A percentile compares a stretch with the other conserved stretches of the same genome.
Evolutionary conservation across 2,329 filamentous ascomycete genomes (phyloP).

Genomic region (Aureobasidium sp.): DNA sequence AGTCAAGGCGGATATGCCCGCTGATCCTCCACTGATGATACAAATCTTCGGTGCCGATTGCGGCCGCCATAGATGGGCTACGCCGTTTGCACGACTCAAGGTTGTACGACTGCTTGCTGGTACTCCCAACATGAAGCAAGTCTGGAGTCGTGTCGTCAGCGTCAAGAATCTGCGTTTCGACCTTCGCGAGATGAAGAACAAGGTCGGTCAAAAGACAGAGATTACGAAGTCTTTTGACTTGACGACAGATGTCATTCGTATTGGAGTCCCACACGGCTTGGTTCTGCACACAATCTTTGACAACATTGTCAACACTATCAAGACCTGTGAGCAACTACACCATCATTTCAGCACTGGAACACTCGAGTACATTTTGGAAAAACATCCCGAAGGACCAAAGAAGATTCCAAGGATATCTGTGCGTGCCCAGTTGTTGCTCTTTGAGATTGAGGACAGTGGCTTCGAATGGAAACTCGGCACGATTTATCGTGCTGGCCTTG

Average conservation of each 20-base stretch:
- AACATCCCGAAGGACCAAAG: conserved; percentile 78
- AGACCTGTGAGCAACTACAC: conserved; percentile 83
- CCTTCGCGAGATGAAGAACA: conserved; percentile 66
- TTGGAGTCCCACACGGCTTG: conserved; percentile 86
- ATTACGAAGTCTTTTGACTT: conserved; percentile 77
- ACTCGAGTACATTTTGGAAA: conserved; percentile 80
- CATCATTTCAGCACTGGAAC: conserved; percentile 83
- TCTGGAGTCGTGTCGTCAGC: conserved; percentile 82
- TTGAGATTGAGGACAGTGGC: conserved; percentile 89
- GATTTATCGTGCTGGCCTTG: conserved; percentile 81
- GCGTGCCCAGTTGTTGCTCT: conserved; percentile 70
- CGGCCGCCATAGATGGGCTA: conserved; percentile 78
- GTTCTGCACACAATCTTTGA: conserved; percentile 87
- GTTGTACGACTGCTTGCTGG: conserved; percentile 81
- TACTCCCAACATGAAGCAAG: conserved; percentile 68
- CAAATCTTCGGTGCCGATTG: conserved; percentile 77
- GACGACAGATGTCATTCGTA: conserved; percentile 72
- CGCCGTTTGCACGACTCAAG: conserved; percentile 69
- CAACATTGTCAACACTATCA: conserved; percentile 80
- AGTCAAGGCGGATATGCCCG: conserved; percentile 78
- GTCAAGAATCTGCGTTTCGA: conserved; percentile 76
- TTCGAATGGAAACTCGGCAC: conserved; percentile 96
- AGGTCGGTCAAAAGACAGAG: conserved; percentile 42
- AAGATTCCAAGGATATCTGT: conserved; percentile 78
- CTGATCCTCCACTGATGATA: conserved; percentile 84